Evolutionary conservation across 805 yeast genomes (phyloP).

Genomic region (Wickerhamia fluorescens): DNA sequence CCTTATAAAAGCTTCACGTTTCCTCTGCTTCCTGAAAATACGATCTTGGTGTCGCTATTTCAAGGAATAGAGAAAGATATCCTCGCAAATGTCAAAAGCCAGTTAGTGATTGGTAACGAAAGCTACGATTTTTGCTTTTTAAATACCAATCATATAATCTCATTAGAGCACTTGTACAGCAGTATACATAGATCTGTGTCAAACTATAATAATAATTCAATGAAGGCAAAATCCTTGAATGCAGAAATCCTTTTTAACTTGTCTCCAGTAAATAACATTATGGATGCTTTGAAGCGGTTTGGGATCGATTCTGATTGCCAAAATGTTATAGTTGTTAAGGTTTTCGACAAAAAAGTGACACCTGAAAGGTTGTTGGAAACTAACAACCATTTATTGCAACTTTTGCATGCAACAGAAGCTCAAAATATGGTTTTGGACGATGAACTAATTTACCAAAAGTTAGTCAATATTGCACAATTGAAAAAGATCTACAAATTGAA

Average conservation of each 20-base stretch:
- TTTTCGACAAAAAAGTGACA: slow-evolving; percentile 17
- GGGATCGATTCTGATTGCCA: slow-evolving; percentile 52
- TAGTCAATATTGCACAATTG: slow-evolving; percentile 21
- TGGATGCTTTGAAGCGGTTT: slow-evolving; percentile 63
- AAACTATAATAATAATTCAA: slow-evolving; percentile 40
- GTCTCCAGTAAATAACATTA: slow-evolving; percentile 63
- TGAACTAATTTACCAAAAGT: slow-evolving; percentile 17
- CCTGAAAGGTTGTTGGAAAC: too few relatives aligned
- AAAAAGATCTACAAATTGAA: slow-evolving; percentile 32
- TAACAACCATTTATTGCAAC: too few relatives aligned
- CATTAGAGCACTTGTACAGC: slow-evolving; percentile 54
- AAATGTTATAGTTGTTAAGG: slow-evolving; percentile 46
- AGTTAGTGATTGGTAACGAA: slow-evolving; percentile 38
- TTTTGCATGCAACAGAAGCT: too few relatives aligned
- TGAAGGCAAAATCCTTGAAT: slow-evolving; percentile 60
- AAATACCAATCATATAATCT: slow-evolving; percentile 50
- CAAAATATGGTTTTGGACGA: too few relatives aligned
- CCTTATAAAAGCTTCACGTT: too few relatives aligned
- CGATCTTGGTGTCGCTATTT: slow-evolving; percentile 38
- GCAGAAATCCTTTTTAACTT: slow-evolving; percentile 66
- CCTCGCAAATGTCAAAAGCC: slow-evolving; percentile 35
- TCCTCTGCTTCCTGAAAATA: slow-evolving; percentile 42
- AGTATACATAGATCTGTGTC: slow-evolving; percentile 55
- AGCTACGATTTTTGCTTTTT: slow-evolving; percentile 59
- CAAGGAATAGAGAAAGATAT: slow-evolving; percentile 34